These are phyloP conservation scores for Candida tetrigidarum DNA, from an alignment of 1,139 yeast genomes.

Conservation along the genomic window DNA sequence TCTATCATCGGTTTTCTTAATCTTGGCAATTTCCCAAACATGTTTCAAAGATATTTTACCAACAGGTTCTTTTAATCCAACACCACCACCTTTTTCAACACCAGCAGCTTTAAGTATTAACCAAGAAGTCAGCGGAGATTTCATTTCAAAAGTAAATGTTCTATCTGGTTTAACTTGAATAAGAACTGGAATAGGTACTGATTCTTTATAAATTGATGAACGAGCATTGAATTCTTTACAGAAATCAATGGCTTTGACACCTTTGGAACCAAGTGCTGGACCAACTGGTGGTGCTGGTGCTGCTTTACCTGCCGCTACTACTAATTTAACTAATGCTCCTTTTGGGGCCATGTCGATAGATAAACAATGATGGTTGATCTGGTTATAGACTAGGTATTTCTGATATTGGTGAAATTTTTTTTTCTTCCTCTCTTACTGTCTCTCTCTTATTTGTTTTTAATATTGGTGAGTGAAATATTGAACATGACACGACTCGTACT, in stretches of 20 bases:
- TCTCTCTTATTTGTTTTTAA: neutral
- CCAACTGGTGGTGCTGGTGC: conserved; percentile 99
- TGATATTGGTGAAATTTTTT: neutral
- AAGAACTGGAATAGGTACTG: conserved; percentile 86
- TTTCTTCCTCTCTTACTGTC: no score
- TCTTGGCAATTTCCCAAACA: conserved; percentile 92
- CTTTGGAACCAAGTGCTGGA: conserved; percentile 98
- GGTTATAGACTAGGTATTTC: neutral
- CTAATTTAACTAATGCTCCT: conserved; percentile 74
- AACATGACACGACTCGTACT: neutral
- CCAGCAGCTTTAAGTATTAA: conserved; percentile 83
- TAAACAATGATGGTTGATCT: neutral
- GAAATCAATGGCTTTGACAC: conserved; percentile 97
- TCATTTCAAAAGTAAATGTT: conserved; percentile 81
- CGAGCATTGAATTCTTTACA: conserved; percentile 98
- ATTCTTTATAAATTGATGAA: conserved; percentile 84
- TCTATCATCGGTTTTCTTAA: conserved; percentile 84
- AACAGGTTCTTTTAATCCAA: conserved; percentile 51
- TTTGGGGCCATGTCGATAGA: conserved; percentile 35
- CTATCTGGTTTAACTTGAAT: conserved; percentile 93
- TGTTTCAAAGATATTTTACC: conserved; percentile 88
- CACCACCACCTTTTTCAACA: conserved; percentile 76
- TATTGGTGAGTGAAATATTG: neutral
- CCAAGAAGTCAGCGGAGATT: conserved; percentile 93
- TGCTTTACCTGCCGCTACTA: conserved; percentile 99